Evolutionary conservation across 1,284 basidiomycete species (phyloP).

Genomic region (Rhodofomes roseus): DNA sequence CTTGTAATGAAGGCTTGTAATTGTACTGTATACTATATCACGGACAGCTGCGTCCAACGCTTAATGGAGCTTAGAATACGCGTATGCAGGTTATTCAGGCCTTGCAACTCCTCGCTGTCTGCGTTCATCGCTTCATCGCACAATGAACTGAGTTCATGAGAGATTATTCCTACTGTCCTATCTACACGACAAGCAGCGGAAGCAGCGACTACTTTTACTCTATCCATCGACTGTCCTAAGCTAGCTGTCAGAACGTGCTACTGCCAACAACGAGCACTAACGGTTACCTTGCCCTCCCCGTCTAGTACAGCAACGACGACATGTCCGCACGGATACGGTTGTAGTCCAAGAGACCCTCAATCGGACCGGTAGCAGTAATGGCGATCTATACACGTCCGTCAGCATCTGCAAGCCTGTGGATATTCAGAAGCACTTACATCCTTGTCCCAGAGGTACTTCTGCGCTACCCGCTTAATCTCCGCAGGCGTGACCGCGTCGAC

Average conservation of each 20-base stretch:
- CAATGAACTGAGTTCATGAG: background rate
- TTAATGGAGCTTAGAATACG: background rate
- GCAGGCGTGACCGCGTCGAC: slow-evolving; percentile 85
- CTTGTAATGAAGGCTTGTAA: slow-evolving; percentile 45
- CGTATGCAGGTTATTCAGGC: too few relatives aligned
- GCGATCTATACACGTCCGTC: slow-evolving; percentile 51
- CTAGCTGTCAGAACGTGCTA: background rate
- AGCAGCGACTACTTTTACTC: slow-evolving; percentile 11
- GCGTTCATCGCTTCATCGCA: background rate
- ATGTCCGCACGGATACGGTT: slow-evolving; percentile 79
- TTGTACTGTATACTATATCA: background rate
- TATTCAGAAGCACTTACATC: slow-evolving; percentile 54
- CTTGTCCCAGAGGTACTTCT: slow-evolving; percentile 97
- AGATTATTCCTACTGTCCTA: slow-evolving; percentile 8
- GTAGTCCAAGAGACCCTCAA: slow-evolving; percentile 87
- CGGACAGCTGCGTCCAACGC: background rate
- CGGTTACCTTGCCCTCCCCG: slow-evolving; percentile 1
- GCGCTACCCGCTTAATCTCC: slow-evolving; percentile 94
- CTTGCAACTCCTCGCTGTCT: background rate
- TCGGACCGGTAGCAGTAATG: slow-evolving; percentile 77
- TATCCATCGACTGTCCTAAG: slow-evolving; percentile 2
- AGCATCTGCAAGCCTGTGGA: background rate
- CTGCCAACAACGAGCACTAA: background rate
- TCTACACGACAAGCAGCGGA: slow-evolving; percentile 7
- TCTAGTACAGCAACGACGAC: slow-evolving; percentile 75